Evolutionary conservation across 2,329 filamentous ascomycete species (phyloP).

Genomic region (Fusarium coffeatum): DNA sequence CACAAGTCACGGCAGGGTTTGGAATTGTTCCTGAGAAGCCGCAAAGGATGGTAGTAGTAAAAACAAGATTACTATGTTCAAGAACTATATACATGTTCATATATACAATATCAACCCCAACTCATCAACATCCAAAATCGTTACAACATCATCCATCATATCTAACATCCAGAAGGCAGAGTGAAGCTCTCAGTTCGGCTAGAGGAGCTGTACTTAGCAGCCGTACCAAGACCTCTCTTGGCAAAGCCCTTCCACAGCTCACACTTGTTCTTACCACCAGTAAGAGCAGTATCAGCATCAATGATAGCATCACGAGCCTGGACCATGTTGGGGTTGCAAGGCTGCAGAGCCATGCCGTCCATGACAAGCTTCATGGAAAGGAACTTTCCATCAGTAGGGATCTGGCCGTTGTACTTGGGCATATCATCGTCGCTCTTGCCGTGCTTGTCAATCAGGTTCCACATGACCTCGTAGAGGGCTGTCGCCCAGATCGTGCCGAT

Average conservation of each 20-base stretch:
- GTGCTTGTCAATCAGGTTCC: constrained; percentile 68
- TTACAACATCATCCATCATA: not conserved
- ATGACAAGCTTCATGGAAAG: constrained; percentile 64
- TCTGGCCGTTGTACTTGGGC: constrained; percentile 57
- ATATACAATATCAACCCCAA: not conserved
- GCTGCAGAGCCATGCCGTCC: constrained; percentile 65
- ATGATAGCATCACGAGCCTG: constrained; percentile 66
- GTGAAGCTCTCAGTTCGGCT: constrained; percentile 50
- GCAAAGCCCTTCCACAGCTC: constrained; percentile 67
- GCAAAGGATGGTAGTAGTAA: not conserved
- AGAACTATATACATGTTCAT: constrained; percentile 5
- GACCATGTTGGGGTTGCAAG: constrained; percentile 66
- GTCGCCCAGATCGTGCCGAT: constrained; percentile 57
- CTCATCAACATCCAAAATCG: not conserved
- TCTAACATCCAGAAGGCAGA: constrained; percentile 44
- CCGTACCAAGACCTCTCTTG: constrained; percentile 64
- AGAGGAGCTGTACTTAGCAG: constrained; percentile 49
- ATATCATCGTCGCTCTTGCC: constrained; percentile 59
- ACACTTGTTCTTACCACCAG: constrained; percentile 62
- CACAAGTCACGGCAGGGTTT: no score
- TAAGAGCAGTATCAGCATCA: constrained; percentile 65
- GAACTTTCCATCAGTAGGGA: constrained; percentile 65
- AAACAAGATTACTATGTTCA: not conserved
- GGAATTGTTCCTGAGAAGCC: no score
- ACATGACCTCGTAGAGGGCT: constrained; percentile 66